Base-by-base conservation (phyloP, 768 basidiomycete genomes). In the Panaeolus papilionaceus region DNA sequence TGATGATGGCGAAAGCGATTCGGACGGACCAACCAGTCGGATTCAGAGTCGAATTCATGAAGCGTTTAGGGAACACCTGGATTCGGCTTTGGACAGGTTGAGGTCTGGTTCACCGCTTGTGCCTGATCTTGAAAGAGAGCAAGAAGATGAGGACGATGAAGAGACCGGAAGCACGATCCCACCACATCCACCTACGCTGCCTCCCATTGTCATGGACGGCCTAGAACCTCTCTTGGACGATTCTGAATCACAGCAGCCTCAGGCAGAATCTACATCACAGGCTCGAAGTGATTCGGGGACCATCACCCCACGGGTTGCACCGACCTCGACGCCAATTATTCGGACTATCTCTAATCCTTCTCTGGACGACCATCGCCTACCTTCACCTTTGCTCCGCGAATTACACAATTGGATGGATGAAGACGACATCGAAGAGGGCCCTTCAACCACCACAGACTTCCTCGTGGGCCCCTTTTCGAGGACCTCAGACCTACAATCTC, bases 61-160 rank as follows among this genome's bases (percentile, higher is more conserved):
- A 16, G 67, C 47, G 18, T 66, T 33, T 64, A 77, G 79, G 42
- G 73, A 79, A 62, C 76, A 77, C 38, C 72, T 82, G 20, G 73
- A 78, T 65, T 75, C 77, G 12, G 81, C 80, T 1, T 73, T 82
- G 39, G 78, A 78, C 54, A 72, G 76, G 12, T 67, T 82, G 67
- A 68, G 76, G 63, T 75, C 77, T 47, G 61, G 72, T 54, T 77
- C 77, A 49, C 77, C 79, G 16, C 72, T 80, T 26, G 75, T 75
- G 20, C 74, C 73, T 54, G 75, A 72, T 26, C 61, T 78, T 11
- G 73, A 66, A 47, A 67, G 69, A 40, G 68, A n/a, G 16, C 54
- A 66, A 33, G 63, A 68, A 61, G 67, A 67, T 4, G 64, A 68
- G n/a, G 63, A 68, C 0, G 62, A 67, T 1, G 65, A 66, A 16